Percentiles rank a stretch among this genome's conserved stretches.
Conservation (phyloP, 2,329 filamentous ascomycete genomes). For the Monascus ruber region DNA sequence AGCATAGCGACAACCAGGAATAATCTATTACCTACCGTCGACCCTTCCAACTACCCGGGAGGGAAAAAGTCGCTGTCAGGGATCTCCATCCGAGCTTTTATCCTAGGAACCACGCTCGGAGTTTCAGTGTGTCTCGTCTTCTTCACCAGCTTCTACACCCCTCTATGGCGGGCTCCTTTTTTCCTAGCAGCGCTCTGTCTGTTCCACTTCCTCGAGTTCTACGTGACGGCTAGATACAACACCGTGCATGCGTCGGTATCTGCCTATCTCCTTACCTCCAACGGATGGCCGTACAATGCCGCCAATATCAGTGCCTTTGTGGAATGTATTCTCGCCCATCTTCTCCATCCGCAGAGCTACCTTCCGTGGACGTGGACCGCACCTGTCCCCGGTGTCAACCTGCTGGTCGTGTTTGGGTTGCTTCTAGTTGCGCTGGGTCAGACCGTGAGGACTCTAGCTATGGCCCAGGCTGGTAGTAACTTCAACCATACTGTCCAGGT, state of each 20-base stretch:
- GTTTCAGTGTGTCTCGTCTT: constrained; percentile 19
- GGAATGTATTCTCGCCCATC: constrained; percentile 49
- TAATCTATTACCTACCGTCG: constrained; percentile 6
- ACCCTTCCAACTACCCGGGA: constrained; percentile 23
- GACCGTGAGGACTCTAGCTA: constrained; percentile 63
- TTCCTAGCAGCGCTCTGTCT: constrained; percentile 50
- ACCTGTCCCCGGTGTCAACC: constrained; percentile 19
- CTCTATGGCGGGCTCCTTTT: constrained; percentile 48
- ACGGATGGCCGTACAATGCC: constrained; percentile 73
- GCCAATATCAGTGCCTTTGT: constrained; percentile 65
- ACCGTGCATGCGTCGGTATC: constrained; percentile 58
- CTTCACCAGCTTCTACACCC: constrained; percentile 17
- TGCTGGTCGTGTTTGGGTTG: constrained; percentile 46
- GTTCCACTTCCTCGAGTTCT: constrained; percentile 97
- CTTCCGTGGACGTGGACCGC: constrained; percentile 33
- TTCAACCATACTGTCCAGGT: constrained; percentile 84
- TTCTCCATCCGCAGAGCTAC: constrained; percentile 27
- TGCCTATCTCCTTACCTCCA: constrained; percentile 73
- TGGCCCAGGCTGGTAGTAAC: constrained; percentile 77
- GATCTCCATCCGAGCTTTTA: constrained; percentile 35
- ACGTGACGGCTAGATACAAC: constrained; percentile 76
- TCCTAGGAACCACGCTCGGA: constrained; percentile 32
- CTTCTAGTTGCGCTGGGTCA: constrained; percentile 59
- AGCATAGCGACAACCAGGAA: constrained; percentile 2
- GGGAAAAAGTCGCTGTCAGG: constrained; percentile 33